Base-by-base conservation (phyloP, 352 stramenopile species). In the Pythium dissotocum region DNA sequence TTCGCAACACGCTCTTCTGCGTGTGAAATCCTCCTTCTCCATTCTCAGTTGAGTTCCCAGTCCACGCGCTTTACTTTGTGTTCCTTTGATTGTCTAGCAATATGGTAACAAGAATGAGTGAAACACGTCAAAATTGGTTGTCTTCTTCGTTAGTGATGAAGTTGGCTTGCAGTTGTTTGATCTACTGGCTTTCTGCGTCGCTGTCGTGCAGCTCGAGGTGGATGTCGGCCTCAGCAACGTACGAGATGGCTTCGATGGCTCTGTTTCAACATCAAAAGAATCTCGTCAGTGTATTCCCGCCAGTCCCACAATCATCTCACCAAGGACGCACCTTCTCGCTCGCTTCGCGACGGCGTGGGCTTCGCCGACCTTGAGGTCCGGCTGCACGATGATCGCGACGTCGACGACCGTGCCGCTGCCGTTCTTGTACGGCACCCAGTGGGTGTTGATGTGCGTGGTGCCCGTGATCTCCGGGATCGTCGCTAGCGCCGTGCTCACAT, bases 391-490 rank as follows among this genome's bases (percentile, higher is more conserved):
- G 54, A 95, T 95, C 3, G 87, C 74, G 30, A 95, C 83, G 61
- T 95, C 87, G 13, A 95, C 80, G 46, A 89, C 76, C 0, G 85
- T 93, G 35, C 85, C 83, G 33, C 80, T 83, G 18, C 81, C 79
- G 5, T 80, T 82, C 30, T 82, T 61, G 51, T 85, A 85, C 14
- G 81, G 80, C 51, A 90, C 53, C 87, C 87, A 95, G 61, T 95
- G 87, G 2, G 84, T 91, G 66, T 92, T 93, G 61, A 93, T 82
- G 68, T 95, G 87, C 16, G 87, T 93, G 21, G 80, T 91, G 32
- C 76, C 79, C 4, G 76, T 77, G 62, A 95, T 87, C 61, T 92
- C 82, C 1, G 81, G 80, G 55, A 95, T 91, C 48, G 67, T 78
- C 10, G 75, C 77, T 14, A 95, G 63, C 9, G 84, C 82, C 9